Conservation (phyloP, 805 yeast species). For the Saccharomycopsis babjevae region DNA sequence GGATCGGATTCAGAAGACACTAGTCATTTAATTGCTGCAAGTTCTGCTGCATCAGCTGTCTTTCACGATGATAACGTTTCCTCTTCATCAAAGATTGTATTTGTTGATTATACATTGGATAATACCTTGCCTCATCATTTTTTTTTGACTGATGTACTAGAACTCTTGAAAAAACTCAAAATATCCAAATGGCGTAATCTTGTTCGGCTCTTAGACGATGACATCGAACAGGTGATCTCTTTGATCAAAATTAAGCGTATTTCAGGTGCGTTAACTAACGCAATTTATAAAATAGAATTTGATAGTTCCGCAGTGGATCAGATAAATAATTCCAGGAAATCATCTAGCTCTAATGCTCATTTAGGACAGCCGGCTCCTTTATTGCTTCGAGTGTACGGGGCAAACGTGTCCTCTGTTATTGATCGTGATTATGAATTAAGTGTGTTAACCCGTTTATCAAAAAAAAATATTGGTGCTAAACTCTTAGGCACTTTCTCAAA, state of each 20-base stretch:
- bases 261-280: conserved; percentile 89
- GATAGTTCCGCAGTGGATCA: background rate
- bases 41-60: background rate
- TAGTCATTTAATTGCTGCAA: background rate
- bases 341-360: background rate
- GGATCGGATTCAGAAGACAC: conserved; percentile 21
- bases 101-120: conserved; percentile 53
- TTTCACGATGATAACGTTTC: background rate
- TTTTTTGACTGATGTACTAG: conserved; percentile 70
- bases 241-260: conserved; percentile 53
- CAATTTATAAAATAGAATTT: conserved; percentile 67
- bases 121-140: conserved; percentile 74
- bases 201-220: conserved; percentile 24
- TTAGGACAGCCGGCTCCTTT: conserved; percentile 37
- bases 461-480: conserved; percentile 77
- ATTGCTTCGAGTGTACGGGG: conserved; percentile 78
- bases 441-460: conserved; percentile 61
- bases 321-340: background rate
- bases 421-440: conserved; percentile 76
- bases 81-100: conserved; percentile 29
- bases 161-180: conserved; percentile 49
- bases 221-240: conserved; percentile 27
- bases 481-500: conserved; percentile 82
- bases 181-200: conserved; percentile 75
- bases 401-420: conserved; percentile 73